These are phyloP conservation scores for Zymoseptoria tritici DNA, from an alignment of 2,329 filamentous ascomycete genomes.

Conservation along the genomic window DNA sequence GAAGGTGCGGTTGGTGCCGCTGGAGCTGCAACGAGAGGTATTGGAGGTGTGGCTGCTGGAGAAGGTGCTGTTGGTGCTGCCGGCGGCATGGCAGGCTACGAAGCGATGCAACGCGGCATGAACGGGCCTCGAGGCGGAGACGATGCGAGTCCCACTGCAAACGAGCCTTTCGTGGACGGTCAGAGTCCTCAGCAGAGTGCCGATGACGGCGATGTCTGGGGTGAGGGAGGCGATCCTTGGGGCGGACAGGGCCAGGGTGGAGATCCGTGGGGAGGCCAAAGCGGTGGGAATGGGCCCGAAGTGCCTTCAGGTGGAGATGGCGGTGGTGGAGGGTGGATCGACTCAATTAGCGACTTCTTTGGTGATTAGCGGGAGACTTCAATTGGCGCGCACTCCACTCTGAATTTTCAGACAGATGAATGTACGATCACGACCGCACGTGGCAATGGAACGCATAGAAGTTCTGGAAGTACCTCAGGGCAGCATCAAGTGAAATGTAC, in stretches of 20 bases:
- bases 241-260: slow-evolving; percentile 17
- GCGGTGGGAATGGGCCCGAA: slow-evolving; percentile 29
- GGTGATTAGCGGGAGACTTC: slow-evolving; percentile 3
- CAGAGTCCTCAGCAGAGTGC: slow-evolving; percentile 8
- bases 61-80: slow-evolving; percentile 41
- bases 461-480: background rate
- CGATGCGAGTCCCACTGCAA: slow-evolving; percentile 27
- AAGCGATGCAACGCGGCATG: slow-evolving; percentile 52
- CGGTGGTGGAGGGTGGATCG: slow-evolving; percentile 18
- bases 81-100: slow-evolving; percentile 55
- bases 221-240: slow-evolving; percentile 11
- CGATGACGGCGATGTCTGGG: slow-evolving; percentile 4
- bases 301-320: slow-evolving; percentile 24
- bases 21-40: slow-evolving; percentile 26
- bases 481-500: background rate
- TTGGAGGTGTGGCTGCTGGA: slow-evolving; percentile 32
- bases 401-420: background rate
- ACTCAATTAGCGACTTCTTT: slow-evolving; percentile 15
- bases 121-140: slow-evolving; percentile 25
- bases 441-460: background rate
- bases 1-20: slow-evolving; percentile 34
- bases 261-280: slow-evolving; percentile 26
- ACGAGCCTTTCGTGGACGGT: slow-evolving; percentile 19
- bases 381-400: background rate
- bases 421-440: background rate